phyloP scores from a whole-genome alignment of 2,329 filamentous ascomycete genomes.

The Scortechinia acanthostroma region DNA sequence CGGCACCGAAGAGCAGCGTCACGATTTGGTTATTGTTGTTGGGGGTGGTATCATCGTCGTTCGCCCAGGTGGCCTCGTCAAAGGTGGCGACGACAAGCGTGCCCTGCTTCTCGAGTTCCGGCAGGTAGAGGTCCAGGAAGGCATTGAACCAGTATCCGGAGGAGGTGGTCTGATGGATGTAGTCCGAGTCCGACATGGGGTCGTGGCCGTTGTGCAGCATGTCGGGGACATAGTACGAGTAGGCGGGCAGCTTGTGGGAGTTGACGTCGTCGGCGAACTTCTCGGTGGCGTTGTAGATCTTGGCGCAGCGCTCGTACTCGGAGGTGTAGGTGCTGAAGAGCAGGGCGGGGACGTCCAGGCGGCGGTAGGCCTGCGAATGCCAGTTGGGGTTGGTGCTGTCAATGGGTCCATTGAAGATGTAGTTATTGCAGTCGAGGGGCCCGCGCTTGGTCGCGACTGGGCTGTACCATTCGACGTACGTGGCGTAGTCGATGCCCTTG shows the following conservation, averaged over 20 bases:
- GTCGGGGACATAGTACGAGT: constrained; percentile 9
- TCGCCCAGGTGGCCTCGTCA: constrained; percentile 10
- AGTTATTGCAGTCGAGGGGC: constrained; percentile 8
- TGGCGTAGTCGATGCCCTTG: constrained; percentile 5
- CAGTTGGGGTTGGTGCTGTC: constrained; percentile 9
- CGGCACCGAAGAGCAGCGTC: constrained; percentile 8
- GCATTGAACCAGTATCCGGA: constrained; percentile 5
- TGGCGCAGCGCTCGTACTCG: too few relatives aligned
- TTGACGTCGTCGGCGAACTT: constrained; percentile 7
- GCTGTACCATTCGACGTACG: constrained; percentile 9
- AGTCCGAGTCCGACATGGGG: constrained; percentile 7
- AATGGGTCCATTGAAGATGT: constrained; percentile 7
- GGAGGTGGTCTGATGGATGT: constrained; percentile 7
- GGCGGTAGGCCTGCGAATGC: constrained; percentile 7
- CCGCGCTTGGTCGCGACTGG: constrained; percentile 8
- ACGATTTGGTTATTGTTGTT: constrained; percentile 9
- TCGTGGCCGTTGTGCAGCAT: constrained; percentile 9
- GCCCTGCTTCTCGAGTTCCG: constrained; percentile 7
- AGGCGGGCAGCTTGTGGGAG: constrained; percentile 6
- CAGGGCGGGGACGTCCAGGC: constrained; percentile 8
- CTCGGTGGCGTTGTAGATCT: too few relatives aligned
- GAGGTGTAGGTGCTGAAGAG: too few relatives aligned
- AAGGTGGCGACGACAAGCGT: constrained; percentile 9
- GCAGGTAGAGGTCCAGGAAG: constrained; percentile 8
- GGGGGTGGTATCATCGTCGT: constrained; percentile 6